phyloP scores from a whole-genome alignment of 176 grass and related monocot genomes.

The Hyparrhenia diplandra region DNA sequence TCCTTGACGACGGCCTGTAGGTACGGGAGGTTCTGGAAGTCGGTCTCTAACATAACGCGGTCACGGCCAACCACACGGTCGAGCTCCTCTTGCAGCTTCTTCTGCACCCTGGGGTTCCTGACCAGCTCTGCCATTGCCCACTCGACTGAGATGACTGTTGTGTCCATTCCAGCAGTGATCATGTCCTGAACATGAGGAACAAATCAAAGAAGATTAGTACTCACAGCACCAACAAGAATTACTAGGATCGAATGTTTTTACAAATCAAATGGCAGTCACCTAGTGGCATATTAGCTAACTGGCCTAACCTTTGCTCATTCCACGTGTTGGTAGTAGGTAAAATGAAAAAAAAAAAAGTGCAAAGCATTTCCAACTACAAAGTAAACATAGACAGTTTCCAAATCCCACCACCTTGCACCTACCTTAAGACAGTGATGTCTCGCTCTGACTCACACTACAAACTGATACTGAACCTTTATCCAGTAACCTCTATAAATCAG shows the following conservation, averaged over 20 bases:
- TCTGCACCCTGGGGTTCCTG: constrained; percentile 59
- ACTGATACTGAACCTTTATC: not conserved
- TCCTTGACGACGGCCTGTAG: constrained; percentile 64
- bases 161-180: constrained; percentile 80
- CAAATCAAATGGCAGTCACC: not conserved
- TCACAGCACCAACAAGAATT: not conserved
- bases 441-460: constrained; percentile 10
- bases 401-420: constrained; percentile 24
- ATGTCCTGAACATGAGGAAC: constrained; percentile 41
- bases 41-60: constrained; percentile 49
- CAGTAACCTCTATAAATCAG: not conserved
- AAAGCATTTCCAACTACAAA: constrained; percentile 18
- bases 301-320: constrained; percentile 11
- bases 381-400: constrained; percentile 24
- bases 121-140: constrained; percentile 70
- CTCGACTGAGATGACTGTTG: constrained; percentile 59
- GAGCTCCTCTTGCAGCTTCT: constrained; percentile 61
- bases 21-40: constrained; percentile 59
- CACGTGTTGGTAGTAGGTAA: constrained; percentile 6
- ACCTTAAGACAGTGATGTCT: constrained; percentile 27
- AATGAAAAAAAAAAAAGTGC: constrained; percentile 26
- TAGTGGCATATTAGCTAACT: not conserved
- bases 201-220: not conserved
- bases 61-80: constrained; percentile 43
- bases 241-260: constrained; percentile 5